A percentile compares a stretch with the other conserved stretches of the same genome.
These are phyloP conservation scores for Aristolochia contorta DNA, from an alignment of 164 flowering plant species.

Conservation along the genomic window DNA sequence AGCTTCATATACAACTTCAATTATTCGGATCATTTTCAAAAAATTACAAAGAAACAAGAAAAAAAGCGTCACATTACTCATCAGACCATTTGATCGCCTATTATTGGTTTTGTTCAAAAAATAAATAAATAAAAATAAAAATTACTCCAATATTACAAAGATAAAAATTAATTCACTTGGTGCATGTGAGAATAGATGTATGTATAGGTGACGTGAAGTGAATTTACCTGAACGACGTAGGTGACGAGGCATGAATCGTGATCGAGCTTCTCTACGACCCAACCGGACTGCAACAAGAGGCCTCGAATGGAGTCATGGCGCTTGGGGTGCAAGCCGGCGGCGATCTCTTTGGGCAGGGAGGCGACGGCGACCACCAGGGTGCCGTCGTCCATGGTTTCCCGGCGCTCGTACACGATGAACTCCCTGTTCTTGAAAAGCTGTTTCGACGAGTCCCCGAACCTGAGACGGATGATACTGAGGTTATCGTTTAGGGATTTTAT, in stretches of 20 bases:
- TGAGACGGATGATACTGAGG: slow-evolving; percentile 64
- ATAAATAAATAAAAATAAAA: too few species aligned
- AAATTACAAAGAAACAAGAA: background rate
- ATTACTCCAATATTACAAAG: too few species aligned
- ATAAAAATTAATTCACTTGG: too few species aligned
- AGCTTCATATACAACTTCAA: too few species aligned
- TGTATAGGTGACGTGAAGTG: background rate
- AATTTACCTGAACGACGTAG: slow-evolving; percentile 76
- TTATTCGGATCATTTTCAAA: too few species aligned
- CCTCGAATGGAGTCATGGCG: slow-evolving; percentile 62
- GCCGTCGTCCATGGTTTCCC: slow-evolving; percentile 91
- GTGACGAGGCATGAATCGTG: slow-evolving; percentile 76
- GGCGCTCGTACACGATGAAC: slow-evolving; percentile 75
- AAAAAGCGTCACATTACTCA: too few species aligned
- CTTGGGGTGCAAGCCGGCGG: slow-evolving; percentile 79
- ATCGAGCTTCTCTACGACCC: slow-evolving; percentile 82
- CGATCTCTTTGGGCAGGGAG: slow-evolving; percentile 83
- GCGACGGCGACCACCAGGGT: slow-evolving; percentile 93
- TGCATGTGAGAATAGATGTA: background rate
- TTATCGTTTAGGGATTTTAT: slow-evolving; percentile 67
- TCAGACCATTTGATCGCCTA: too few species aligned
- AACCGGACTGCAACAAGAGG: slow-evolving; percentile 72
- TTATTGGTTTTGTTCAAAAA: too few species aligned
- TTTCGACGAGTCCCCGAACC: slow-evolving; percentile 60
- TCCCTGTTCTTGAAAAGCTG: slow-evolving; percentile 76